Evolutionary conservation across 2,329 filamentous ascomycete species (phyloP), one percentile per base, ranked within the genome.

Genomic region (Colletotrichum noveboracense): DNA sequence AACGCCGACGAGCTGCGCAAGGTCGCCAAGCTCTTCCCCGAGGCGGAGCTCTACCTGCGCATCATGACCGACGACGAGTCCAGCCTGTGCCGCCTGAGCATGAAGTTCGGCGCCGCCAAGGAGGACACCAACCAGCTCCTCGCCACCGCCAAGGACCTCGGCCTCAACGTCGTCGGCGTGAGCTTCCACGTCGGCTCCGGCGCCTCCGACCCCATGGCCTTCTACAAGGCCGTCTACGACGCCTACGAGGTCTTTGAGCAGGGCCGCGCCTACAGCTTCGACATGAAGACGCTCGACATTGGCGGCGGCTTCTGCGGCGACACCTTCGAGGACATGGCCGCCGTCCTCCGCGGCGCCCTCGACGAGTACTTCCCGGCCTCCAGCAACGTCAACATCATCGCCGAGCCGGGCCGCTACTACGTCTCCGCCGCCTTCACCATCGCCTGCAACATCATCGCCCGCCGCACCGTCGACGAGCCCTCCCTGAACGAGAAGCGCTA

Each of bases 131-230:
- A 93, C 71, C 90, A 92, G 76, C 93, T 99, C 65, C 91, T 99
- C 66, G 89, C 92, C 77, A 88, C 98, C 30, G 97, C 97, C 14
- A 94, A 93, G 85, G 89, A 95, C 75, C 90, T 99, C 34, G 93
- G 93, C 21, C 92, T 99, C 79, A 97, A 97, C 80, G 95, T 99
- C 34, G 95, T 98, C 18, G 97, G 97, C 65, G 96, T 98, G 74
- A 98, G 96, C 84, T 99, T 99, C 89, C 97, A 99, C 84, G 96
- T 99, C 74, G 97, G 97, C 76, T 99, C 97, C 5, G 97, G 97
- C 32, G 96, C 97, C 14, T 96, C 96, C 38, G 97, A 99, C 83
- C 96, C 97, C n/a, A 88, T 92, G 76, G 95, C 96, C 16, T 98
- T 98, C 86, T 89, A 94, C 84, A 96, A 96, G 86, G 96, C 97